Conservation (phyloP, 768 basidiomycete species). For the Hypholoma sublateritium region DNA sequence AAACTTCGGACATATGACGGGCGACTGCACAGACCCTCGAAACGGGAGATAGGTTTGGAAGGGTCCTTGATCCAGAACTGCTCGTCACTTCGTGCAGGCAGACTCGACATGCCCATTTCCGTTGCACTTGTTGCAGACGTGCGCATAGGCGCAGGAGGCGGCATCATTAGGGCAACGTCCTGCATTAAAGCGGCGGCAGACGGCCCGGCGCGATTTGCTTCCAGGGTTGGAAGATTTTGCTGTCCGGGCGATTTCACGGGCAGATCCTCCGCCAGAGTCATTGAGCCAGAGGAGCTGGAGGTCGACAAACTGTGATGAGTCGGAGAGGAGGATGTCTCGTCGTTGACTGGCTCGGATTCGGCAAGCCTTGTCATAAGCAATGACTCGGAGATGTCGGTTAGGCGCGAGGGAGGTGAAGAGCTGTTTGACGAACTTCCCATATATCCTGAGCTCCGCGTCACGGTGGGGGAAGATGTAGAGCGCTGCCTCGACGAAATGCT, state of each 20-base stretch:
- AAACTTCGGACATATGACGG: background rate
- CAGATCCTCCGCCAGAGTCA: too few relatives aligned
- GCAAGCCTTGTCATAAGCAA: background rate
- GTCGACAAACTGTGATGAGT: background rate
- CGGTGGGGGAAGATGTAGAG: background rate
- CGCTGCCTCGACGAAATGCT: background rate
- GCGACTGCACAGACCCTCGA: background rate
- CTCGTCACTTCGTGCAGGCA: background rate
- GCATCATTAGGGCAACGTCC: slow-evolving; percentile 4
- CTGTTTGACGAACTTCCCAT: background rate
- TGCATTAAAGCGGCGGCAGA: slow-evolving; percentile 15
- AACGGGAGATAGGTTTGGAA: background rate
- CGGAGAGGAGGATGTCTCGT: background rate
- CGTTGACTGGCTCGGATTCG: background rate
- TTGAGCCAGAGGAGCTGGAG: too few relatives aligned
- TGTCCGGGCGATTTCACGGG: too few relatives aligned
- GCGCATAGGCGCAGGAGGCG: slow-evolving; percentile 15
- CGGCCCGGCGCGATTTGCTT: background rate
- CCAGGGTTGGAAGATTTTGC: background rate
- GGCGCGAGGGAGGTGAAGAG: background rate
- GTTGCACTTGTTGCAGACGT: slow-evolving; percentile 16
- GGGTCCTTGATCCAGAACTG: background rate
- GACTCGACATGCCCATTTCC: background rate
- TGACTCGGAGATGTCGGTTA: background rate
- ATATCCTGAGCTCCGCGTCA: background rate